phyloP scores from a whole-genome alignment of 2,329 filamentous ascomycete species.

The Pseudopithomyces maydicus region DNA sequence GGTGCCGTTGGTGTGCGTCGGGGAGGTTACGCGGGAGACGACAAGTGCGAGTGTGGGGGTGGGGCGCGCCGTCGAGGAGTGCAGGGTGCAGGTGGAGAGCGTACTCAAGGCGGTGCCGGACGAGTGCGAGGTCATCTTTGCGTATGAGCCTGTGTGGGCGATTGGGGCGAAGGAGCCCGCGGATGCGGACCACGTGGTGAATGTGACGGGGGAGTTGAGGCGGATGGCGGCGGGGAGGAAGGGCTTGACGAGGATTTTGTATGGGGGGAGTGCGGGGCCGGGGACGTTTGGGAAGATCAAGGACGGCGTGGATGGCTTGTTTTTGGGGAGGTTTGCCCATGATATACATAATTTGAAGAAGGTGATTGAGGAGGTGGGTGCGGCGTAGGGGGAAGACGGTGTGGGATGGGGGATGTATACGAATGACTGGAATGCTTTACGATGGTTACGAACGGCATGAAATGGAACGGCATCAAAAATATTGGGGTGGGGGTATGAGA shows the following conservation, averaged over 20 bases:
- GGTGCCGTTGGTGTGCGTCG: slow-evolving; percentile 79
- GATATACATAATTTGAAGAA: slow-evolving; percentile 72
- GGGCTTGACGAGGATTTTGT: slow-evolving; percentile 71
- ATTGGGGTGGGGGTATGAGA: background rate
- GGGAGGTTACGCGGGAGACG: slow-evolving; percentile 64
- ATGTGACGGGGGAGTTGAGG: slow-evolving; percentile 69
- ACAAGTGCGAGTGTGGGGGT: slow-evolving; percentile 55
- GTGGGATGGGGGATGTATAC: background rate
- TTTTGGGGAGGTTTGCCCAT: slow-evolving; percentile 81
- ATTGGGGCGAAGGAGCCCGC: slow-evolving; percentile 79
- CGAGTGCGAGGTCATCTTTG: slow-evolving; percentile 73
- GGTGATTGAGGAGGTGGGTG: slow-evolving; percentile 73
- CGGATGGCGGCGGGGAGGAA: slow-evolving; percentile 57
- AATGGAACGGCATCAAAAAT: background rate
- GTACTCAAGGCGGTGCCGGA: slow-evolving; percentile 66
- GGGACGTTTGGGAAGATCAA: slow-evolving; percentile 73
- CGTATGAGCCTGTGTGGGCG: slow-evolving; percentile 89
- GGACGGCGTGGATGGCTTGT: slow-evolving; percentile 76
- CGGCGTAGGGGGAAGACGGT: slow-evolving; percentile 20
- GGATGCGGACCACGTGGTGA: slow-evolving; percentile 71
- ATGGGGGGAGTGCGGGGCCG: slow-evolving; percentile 82
- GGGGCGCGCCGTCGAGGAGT: slow-evolving; percentile 67
- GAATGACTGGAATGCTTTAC: background rate
- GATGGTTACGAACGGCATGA: background rate
- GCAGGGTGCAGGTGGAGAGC: slow-evolving; percentile 66